These are phyloP conservation scores for Ogataea ganodermae DNA, from an alignment of 805 yeast species.

Conservation along the genomic window DNA sequence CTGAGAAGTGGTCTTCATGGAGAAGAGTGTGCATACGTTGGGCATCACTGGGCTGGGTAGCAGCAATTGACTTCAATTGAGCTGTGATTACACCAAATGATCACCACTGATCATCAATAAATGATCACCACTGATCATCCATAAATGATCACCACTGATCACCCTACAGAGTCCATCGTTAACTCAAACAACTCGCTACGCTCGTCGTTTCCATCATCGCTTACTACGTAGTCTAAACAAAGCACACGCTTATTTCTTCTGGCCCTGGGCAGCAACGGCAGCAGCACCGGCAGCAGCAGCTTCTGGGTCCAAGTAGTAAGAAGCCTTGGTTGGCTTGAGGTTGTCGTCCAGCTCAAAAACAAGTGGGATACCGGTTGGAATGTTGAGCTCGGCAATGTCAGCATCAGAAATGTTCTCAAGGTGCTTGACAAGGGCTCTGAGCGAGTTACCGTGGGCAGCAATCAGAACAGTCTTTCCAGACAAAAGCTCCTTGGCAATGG, in stretches of 20 bases:
- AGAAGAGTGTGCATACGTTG: no score
- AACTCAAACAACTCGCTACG: not conserved
- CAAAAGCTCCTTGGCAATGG: slow-evolving; percentile 80
- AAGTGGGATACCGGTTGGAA: slow-evolving; percentile 98
- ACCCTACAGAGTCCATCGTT: no score
- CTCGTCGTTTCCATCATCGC: no score
- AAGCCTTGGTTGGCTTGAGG: slow-evolving; percentile 87
- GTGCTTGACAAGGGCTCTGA: slow-evolving; percentile 95
- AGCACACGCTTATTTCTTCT: slow-evolving; percentile 46
- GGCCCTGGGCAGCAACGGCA: slow-evolving; percentile 97
- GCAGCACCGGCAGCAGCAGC: slow-evolving; percentile 99
- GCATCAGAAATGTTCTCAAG: slow-evolving; percentile 90
- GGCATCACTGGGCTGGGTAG: no score
- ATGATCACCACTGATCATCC: no score
- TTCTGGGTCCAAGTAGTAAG: slow-evolving; percentile 98
- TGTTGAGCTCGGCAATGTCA: slow-evolving; percentile 91
- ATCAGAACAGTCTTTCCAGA: slow-evolving; percentile 87
- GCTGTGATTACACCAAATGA: not conserved
- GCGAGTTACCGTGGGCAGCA: slow-evolving; percentile 98
- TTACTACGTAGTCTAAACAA: not conserved
- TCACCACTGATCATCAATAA: no score
- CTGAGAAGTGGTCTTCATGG: no score
- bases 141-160: no score
- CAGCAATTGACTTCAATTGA: no score
- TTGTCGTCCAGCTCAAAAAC: slow-evolving; percentile 90